Conservation (phyloP, 1,284 basidiomycete genomes). For the Afroboletus lepidellus region DNA sequence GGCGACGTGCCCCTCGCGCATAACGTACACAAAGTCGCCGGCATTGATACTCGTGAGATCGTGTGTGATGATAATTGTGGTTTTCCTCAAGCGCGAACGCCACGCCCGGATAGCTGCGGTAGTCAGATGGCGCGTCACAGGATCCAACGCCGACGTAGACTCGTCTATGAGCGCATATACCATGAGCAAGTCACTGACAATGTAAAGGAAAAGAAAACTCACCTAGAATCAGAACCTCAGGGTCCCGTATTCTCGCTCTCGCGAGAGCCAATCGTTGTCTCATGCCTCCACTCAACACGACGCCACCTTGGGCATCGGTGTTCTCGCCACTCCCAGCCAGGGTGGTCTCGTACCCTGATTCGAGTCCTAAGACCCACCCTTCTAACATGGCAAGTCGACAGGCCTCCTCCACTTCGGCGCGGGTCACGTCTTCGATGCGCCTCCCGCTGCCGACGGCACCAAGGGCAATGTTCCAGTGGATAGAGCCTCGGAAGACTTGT, state of each 20-base stretch:
- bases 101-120: slow-evolving; percentile 86
- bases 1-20: slow-evolving; percentile 79
- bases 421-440: slow-evolving; percentile 48
- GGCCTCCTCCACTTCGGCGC: slow-evolving; percentile 76
- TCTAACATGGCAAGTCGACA: slow-evolving; percentile 87
- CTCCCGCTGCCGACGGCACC: slow-evolving; percentile 53
- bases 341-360: slow-evolving; percentile 85
- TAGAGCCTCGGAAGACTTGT: slow-evolving; percentile 41
- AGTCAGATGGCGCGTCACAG: slow-evolving; percentile 83
- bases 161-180: slow-evolving; percentile 63
- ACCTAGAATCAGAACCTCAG: slow-evolving; percentile 91
- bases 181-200: slow-evolving; percentile 7
- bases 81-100: slow-evolving; percentile 61
- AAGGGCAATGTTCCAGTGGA: slow-evolving; percentile 90
- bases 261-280: slow-evolving; percentile 91
- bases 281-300: slow-evolving; percentile 89
- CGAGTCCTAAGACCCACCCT: slow-evolving; percentile 82
- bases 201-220: slow-evolving; percentile 42
- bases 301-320: slow-evolving; percentile 51
- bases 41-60: slow-evolving; percentile 82
- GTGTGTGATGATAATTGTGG: slow-evolving; percentile 96
- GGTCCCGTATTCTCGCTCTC: slow-evolving; percentile 83
- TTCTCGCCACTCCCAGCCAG: slow-evolving; percentile 48
- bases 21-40: slow-evolving; percentile 89
- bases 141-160: slow-evolving; percentile 93